Evolutionary conservation across 164 flowering plant genomes (phyloP).

Genomic region (Tetrastigma voinierianum): DNA sequence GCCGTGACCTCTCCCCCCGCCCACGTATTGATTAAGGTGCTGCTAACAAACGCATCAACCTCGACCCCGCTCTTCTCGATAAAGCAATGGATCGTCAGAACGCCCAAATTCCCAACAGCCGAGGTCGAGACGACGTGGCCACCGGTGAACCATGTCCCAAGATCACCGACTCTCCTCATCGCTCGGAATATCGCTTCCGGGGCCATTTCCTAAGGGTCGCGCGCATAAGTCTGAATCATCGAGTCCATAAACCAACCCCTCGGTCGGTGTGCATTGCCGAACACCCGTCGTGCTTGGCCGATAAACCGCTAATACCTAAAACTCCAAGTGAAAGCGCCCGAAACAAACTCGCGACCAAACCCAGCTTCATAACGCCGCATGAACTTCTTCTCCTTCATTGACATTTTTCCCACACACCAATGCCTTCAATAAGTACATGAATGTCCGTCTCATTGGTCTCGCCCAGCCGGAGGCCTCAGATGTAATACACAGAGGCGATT

Average conservation of each 20-base stretch:
- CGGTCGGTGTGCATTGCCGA: conserved; percentile 25
- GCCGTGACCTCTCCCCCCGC: conserved; percentile 30
- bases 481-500: conserved; percentile 18
- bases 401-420: not conserved
- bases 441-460: conserved; percentile 25
- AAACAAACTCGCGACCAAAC: conserved; percentile 21
- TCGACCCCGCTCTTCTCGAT: conserved; percentile 26
- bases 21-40: conserved; percentile 24
- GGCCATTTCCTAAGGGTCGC: conserved; percentile 14
- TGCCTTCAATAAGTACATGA: conserved; percentile 22
- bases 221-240: conserved; percentile 26
- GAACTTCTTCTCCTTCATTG: conserved; percentile 18
- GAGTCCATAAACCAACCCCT: conserved; percentile 26
- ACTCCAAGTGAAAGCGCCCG: conserved; percentile 20
- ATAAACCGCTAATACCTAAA: conserved; percentile 17
- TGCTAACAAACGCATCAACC: conserved; percentile 25
- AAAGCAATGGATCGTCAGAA: conserved; percentile 26
- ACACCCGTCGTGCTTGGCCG: conserved; percentile 16
- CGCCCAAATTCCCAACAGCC: conserved; percentile 16
- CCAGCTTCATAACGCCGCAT: conserved; percentile 26
- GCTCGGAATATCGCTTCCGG: conserved; percentile 18
- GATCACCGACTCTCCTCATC: conserved; percentile 21
- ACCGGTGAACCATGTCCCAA: conserved; percentile 27
- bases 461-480: conserved; percentile 12
- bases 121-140: conserved; percentile 28